Evolutionary conservation across 2,329 filamentous ascomycete species (phyloP), one percentile per base, ranked within the genome.

Genomic region (Lasiodiplodia hormozganensis): DNA sequence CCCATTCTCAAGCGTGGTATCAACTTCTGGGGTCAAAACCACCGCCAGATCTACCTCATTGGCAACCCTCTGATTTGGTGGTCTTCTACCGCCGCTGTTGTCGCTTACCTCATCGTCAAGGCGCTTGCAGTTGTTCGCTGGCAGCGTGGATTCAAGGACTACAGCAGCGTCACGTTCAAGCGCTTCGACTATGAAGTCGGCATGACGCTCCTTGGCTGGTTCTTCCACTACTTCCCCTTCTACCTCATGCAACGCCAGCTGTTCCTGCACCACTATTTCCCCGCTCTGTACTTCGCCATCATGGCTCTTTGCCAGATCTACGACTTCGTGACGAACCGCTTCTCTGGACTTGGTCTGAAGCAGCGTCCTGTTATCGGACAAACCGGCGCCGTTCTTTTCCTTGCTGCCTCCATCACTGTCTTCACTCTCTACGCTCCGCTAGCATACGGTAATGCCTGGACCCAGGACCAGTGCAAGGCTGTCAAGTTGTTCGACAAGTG

Each of bases 221-320:
- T 92, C 58, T 91, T 99, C 80, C 96, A 99, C 82, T 99, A 97
- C 85, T 98, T 99, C 85, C 96, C 96, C 12, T 99, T 99, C 85
- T 99, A 90, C 84, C 87, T 99, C 69, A 98, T 99, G 96, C 90
- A 96, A 78, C 94, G 96, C 74, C 96, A 99, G 82, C 89, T 99
- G 43, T 99, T 99, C 87, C 85, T 99, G 70, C 96, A 99, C 81
- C 96, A 99, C 83, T 99, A 99, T 81, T 96, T 99, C 82, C 96
- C 96, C 0, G 96, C 96, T 2, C 88, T 99, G 16, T 97, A 97
- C 83, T 99, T 99, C 78, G 94, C 92, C 71, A 89, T 99, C 75
- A 90, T 98, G 73, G 90, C 92, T 10, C 86, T 97, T 68, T 96
- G 91, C 80, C 95, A 98, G 81, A 87, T 92, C 62, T 95, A 93